Base-by-base conservation (phyloP, 164 flowering plant species). In the Buxus sempervirens region DNA sequence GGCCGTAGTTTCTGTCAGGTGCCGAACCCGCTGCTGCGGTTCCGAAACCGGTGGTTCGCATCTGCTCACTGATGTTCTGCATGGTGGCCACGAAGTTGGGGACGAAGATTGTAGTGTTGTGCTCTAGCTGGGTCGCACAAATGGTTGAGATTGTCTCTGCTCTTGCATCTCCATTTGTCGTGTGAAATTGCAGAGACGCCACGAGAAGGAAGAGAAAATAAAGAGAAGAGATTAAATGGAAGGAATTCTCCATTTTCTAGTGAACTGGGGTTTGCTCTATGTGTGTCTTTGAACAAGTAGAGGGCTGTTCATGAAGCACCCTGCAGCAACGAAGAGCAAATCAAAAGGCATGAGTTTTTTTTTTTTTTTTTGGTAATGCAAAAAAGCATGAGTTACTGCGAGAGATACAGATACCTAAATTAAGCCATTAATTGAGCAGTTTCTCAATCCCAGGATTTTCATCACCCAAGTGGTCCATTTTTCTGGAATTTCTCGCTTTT, bases 61-160 rank as follows among this genome's bases (percentile, higher is more conserved):
- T 80, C 69, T 85, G 89, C 1, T 61, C 71, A 68, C 92, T 87
- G 42, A 93, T 85, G 66, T 78, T 90, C 58, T 85, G 88, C 97
- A 91, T 91, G 12, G 87, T 72, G 8, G 80, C 71, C 4, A 91
- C 86, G 58, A 87, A 90, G 63, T 90, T 90, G 16, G 85, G 86
- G 18, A 88, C 91, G 55, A 60, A 89, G 41, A 76, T 23, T 0
- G 81, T 79, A 20, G 82, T 1, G 59, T 91, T 93, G 81, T 88
- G 78, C 83, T 87, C 93, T 1, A 7, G 71, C 58, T 71, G 80
- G 42, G 8, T 48, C 0, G 72, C 75, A 51, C 98, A 93, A 0
- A 0, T 62, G 20, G 80, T 28, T 8, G 72, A 2, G 8, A 88
- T 78, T 0, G 80, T 84, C 20, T 83, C 80, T 0, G 88, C 15